phyloP scores from a whole-genome alignment of 2,329 filamentous ascomycete genomes.

The Trichoderma polysporum region DNA sequence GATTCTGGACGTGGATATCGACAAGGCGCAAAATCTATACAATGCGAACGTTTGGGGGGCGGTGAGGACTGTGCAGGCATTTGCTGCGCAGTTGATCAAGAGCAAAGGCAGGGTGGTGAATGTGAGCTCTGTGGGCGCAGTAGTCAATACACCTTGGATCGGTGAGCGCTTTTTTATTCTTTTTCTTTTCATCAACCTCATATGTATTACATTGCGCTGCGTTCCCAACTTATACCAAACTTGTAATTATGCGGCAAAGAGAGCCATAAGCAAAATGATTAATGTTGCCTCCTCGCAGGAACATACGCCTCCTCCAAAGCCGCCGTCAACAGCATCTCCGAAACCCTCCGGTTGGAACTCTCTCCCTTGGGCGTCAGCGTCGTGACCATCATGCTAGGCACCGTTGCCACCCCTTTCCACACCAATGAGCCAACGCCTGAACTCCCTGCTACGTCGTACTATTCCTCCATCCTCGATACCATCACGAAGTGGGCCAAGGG shows the following conservation, averaged over 20 bases:
- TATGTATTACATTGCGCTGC: not conserved
- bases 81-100: conserved; percentile 29
- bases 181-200: not conserved
- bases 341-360: conserved; percentile 31
- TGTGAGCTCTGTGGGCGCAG: conserved; percentile 31
- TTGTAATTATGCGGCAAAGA: not conserved
- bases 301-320: conserved; percentile 23
- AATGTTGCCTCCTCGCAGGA: not conserved
- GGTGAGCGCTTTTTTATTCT: conserved; percentile 5
- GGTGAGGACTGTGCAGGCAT: conserved; percentile 32
- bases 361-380: conserved; percentile 29
- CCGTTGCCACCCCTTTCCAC: conserved; percentile 13
- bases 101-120: conserved; percentile 32
- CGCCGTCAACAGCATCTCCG: conserved; percentile 23
- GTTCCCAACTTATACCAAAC: not conserved
- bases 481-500: conserved; percentile 19
- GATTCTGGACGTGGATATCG: conserved; percentile 28
- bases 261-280: not conserved
- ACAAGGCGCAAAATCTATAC: conserved; percentile 28
- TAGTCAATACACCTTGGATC: conserved; percentile 29
- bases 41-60: conserved; percentile 35
- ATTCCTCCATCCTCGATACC: not conserved
- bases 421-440: conserved; percentile 5
- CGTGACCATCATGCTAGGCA: conserved; percentile 19
- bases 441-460: conserved; percentile 9